A percentile compares a stretch with the other conserved stretches of the same genome.
phyloP scores from a whole-genome alignment of 2,329 filamentous ascomycete species.

The Claviceps sorghi region DNA sequence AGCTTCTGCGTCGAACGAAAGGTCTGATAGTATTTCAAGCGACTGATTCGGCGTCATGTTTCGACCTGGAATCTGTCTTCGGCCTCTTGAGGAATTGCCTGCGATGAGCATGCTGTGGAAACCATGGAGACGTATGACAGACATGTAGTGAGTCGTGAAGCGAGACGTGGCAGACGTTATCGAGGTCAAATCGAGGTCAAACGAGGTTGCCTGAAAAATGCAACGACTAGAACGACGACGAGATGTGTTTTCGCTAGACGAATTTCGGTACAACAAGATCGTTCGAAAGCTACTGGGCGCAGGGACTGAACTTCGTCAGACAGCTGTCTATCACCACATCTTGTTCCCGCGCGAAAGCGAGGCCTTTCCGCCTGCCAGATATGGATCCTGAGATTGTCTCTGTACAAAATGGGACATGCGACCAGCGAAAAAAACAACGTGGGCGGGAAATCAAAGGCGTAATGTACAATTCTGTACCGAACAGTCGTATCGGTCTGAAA shows the following conservation, averaged over 20 bases:
- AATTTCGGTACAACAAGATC: neutral
- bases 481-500: neutral
- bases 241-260: neutral
- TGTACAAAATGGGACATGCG: neutral
- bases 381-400: neutral
- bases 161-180: neutral
- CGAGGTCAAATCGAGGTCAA: neutral
- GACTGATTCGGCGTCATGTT: neutral
- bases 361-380: too few species aligned
- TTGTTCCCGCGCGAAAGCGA: neutral
- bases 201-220: neutral
- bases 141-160: neutral
- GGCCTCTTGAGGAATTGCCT: neutral
- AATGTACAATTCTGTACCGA: neutral
- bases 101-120: neutral
- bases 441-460: neutral
- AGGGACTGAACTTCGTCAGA: too few species aligned
- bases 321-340: neutral
- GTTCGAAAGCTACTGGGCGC: neutral
- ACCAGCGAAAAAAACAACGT: neutral
- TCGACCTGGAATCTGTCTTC: neutral
- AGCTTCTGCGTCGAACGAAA: too few species aligned
- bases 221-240: neutral
- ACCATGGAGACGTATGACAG: neutral
- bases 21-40: too few species aligned